These are phyloP conservation scores for Colletotrichum sp. DNA, from an alignment of 2,329 filamentous ascomycete species.

Conservation along the genomic window DNA sequence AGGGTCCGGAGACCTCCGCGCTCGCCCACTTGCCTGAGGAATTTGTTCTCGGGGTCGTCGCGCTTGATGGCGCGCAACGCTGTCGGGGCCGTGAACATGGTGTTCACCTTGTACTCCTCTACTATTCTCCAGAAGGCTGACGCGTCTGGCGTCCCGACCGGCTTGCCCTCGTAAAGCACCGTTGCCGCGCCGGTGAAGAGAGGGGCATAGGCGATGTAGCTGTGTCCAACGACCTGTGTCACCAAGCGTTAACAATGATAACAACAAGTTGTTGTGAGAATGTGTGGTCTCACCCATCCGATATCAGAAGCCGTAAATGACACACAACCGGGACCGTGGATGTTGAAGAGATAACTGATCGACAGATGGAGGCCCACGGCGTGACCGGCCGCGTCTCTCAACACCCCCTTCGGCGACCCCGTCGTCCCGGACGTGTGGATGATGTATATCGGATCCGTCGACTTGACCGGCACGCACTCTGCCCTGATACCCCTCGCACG, in stretches of 20 bases:
- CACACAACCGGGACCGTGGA: constrained; percentile 84
- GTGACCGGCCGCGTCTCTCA: constrained; percentile 84
- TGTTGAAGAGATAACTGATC: constrained; percentile 82
- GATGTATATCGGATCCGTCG: constrained; percentile 83
- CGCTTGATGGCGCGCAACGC: constrained; percentile 87
- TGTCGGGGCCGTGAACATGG: constrained; percentile 85
- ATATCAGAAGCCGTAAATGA: constrained; percentile 80
- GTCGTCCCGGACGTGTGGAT: constrained; percentile 90
- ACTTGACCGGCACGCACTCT: constrained; percentile 77
- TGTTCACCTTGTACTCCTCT: constrained; percentile 84
- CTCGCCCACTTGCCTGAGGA: constrained; percentile 67
- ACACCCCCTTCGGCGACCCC: constrained; percentile 81
- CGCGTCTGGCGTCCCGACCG: constrained; percentile 85
- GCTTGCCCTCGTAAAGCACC: constrained; percentile 92
- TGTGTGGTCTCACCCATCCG: constrained; percentile 70
- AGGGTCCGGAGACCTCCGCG: constrained; percentile 75
- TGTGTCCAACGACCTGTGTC: constrained; percentile 60
- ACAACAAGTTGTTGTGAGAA: background rate
- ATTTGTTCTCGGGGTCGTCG: constrained; percentile 78
- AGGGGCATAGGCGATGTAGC: constrained; percentile 89
- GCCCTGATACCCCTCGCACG: constrained; percentile 70
- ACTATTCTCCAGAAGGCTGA: constrained; percentile 88
- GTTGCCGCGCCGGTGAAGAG: constrained; percentile 86
- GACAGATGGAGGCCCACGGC: constrained; percentile 84
- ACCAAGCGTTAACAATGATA: background rate